A percentile compares a stretch with the other conserved stretches of the same genome.
Evolutionary conservation across 2,329 filamentous ascomycete species (phyloP).

Genomic region (Phyllosticta citrichinensis): DNA sequence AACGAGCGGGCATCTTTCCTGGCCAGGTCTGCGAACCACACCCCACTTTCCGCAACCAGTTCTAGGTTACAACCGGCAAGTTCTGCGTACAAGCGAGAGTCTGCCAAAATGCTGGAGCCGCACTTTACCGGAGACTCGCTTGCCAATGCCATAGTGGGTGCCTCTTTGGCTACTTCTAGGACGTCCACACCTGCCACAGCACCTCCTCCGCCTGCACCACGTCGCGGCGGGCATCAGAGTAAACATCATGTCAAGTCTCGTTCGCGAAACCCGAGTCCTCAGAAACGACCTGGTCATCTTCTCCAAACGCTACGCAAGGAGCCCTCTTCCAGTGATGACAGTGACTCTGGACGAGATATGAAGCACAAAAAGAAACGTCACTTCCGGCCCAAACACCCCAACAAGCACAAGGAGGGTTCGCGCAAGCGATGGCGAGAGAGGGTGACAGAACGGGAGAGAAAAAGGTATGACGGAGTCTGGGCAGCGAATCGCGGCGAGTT

Average conservation of each 20-base stretch:
- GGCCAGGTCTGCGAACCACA: conserved; percentile 17
- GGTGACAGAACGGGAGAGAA: conserved; percentile 62
- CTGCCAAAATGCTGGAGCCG: conserved; percentile 29
- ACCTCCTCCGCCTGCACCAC: conserved; percentile 31
- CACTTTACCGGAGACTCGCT: conserved; percentile 54
- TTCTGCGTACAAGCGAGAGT: conserved; percentile 31
- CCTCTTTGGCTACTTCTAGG: conserved; percentile 59
- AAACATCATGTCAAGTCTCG: conserved; percentile 19
- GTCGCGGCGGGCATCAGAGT: conserved; percentile 31
- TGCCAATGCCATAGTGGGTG: conserved; percentile 64
- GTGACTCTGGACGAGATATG: conserved; percentile 43
- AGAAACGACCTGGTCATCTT: conserved; percentile 42
- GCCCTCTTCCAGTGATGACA: conserved; percentile 34
- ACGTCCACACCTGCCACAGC: conserved; percentile 29
- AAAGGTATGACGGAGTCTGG: conserved; percentile 76
- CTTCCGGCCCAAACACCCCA: conserved; percentile 47
- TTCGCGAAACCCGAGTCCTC: conserved; percentile 31
- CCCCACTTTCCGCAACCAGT: conserved; percentile 10
- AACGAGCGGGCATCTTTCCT: conserved; percentile 15
- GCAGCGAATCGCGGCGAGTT: conserved; percentile 62
- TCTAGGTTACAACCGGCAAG: conserved; percentile 17
- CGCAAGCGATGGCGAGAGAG: conserved; percentile 68
- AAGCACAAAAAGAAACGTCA: conserved; percentile 51
- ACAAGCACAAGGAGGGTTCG: conserved; percentile 65
- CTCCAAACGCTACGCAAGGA: conserved; percentile 56